Conservation (phyloP, 192 early-diverging fungal species). For the Dimargaris cristalligena region DNA sequence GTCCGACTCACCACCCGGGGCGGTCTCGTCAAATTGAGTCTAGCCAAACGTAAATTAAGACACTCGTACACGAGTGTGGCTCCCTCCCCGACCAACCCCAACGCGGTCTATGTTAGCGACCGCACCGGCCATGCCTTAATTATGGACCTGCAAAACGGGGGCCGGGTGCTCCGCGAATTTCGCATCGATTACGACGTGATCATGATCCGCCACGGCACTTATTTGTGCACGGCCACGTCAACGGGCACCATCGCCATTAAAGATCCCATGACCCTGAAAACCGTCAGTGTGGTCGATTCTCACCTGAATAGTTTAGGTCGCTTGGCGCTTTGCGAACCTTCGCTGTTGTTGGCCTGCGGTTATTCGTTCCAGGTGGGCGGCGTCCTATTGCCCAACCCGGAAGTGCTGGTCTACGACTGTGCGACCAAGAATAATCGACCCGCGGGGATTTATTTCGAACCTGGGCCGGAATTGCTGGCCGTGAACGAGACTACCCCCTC, state of each 20-base stretch:
- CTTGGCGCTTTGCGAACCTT: background rate
- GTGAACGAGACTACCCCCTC: conserved; percentile 9
- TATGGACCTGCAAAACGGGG: background rate
- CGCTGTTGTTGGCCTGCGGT: background rate
- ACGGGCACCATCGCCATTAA: background rate
- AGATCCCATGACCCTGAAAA: background rate
- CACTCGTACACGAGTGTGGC: conserved; percentile 12
- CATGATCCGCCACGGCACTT: background rate
- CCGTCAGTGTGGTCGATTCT: background rate
- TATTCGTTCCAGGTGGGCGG: background rate
- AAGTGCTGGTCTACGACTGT: background rate
- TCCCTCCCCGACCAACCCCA: background rate
- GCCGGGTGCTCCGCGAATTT: background rate
- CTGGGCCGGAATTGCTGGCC: conserved; percentile 25
- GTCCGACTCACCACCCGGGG: conserved; percentile 42
- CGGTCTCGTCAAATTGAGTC: conserved; percentile 25
- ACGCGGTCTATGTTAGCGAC: background rate
- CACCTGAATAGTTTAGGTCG: background rate
- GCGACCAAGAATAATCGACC: background rate
- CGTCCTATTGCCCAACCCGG: background rate
- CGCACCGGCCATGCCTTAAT: background rate
- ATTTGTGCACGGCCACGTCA: background rate
- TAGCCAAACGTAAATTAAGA: conserved; percentile 31
- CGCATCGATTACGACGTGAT: conserved; percentile 2
- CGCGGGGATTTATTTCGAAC: conserved; percentile 12